Evolutionary conservation across 2,329 filamentous ascomycete species (phyloP).

Genomic region (Juglanconis juglandina): DNA sequence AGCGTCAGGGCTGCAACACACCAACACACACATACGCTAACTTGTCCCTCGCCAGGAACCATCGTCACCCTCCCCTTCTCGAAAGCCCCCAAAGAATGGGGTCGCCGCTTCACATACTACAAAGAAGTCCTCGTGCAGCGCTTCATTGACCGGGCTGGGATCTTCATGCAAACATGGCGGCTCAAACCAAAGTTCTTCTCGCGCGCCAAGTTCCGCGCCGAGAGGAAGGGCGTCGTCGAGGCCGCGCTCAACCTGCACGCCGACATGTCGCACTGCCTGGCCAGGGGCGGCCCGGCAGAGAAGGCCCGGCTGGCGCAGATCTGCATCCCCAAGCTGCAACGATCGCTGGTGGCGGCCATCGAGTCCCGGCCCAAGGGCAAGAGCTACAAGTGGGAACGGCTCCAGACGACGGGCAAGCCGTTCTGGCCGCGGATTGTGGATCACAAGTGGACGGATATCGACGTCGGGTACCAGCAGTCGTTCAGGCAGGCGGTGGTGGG

Average conservation of each 20-base stretch:
- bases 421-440: constrained; percentile 50
- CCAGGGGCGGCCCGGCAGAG: constrained; percentile 45
- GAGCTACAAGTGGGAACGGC: constrained; percentile 51
- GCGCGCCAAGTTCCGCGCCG: constrained; percentile 23
- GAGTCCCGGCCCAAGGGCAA: constrained; percentile 45
- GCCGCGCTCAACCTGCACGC: constrained; percentile 58
- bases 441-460: constrained; percentile 37
- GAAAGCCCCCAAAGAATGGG: constrained; percentile 28
- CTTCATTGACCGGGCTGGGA: constrained; percentile 32
- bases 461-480: constrained; percentile 28
- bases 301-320: constrained; percentile 45
- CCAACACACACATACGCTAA: neutral
- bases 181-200: constrained; percentile 42
- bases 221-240: constrained; percentile 41
- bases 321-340: constrained; percentile 51
- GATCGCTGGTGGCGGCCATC: constrained; percentile 51
- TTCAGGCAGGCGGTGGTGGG: constrained; percentile 60
- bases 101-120: constrained; percentile 33
- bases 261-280: constrained; percentile 60
- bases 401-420: constrained; percentile 42
- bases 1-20: neutral
- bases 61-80: constrained; percentile 43
- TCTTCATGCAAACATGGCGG: constrained; percentile 32
- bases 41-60: constrained; percentile 36
- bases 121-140: constrained; percentile 35